Percentiles rank a stretch among this genome's conserved stretches.
These are phyloP conservation scores for Euphorbia tirucalli DNA, from an alignment of 345 rosid species.

Conservation along the genomic window DNA sequence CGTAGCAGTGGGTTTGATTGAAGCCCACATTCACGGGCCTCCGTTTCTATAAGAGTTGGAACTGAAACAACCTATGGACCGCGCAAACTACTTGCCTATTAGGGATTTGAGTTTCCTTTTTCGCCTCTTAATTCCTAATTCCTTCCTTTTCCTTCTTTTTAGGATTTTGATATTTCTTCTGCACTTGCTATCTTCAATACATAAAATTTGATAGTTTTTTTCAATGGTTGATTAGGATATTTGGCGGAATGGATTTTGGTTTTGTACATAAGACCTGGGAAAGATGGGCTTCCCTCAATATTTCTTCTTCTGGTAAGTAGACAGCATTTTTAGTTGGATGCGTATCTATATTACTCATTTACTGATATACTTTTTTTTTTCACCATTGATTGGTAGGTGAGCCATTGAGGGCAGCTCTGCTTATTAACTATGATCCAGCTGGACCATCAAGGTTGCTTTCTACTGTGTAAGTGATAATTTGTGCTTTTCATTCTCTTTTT, in stretches of 20 bases:
- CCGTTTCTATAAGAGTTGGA: too few relatives aligned
- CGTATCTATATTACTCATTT: background rate
- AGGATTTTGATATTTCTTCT: too few relatives aligned
- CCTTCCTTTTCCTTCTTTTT: too few relatives aligned
- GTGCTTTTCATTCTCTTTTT: background rate
- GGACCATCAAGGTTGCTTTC: constrained; percentile 80
- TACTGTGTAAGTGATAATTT: constrained; percentile 47
- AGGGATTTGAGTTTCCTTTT: too few relatives aligned
- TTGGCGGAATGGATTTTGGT: constrained; percentile 60
- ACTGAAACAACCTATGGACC: too few relatives aligned
- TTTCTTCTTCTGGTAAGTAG: constrained; percentile 55
- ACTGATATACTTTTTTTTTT: constrained; percentile 2
- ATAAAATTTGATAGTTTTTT: too few relatives aligned
- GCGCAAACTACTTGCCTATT: too few relatives aligned
- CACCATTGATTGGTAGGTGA: constrained; percentile 38
- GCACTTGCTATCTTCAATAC: too few relatives aligned
- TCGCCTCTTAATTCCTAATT: too few relatives aligned
- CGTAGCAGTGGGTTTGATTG: too few relatives aligned
- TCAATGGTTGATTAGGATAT: too few relatives aligned
- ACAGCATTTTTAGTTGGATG: background rate
- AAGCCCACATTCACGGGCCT: too few relatives aligned
- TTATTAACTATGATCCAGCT: constrained; percentile 69
- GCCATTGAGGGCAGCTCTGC: constrained; percentile 71
- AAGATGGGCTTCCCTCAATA: constrained; percentile 57
- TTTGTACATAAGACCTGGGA: constrained; percentile 65